Percentiles rank a stretch among this genome's conserved stretches.
Conservation (phyloP, 805 yeast species). For the Groenewaldozyma salmanticensis region DNA sequence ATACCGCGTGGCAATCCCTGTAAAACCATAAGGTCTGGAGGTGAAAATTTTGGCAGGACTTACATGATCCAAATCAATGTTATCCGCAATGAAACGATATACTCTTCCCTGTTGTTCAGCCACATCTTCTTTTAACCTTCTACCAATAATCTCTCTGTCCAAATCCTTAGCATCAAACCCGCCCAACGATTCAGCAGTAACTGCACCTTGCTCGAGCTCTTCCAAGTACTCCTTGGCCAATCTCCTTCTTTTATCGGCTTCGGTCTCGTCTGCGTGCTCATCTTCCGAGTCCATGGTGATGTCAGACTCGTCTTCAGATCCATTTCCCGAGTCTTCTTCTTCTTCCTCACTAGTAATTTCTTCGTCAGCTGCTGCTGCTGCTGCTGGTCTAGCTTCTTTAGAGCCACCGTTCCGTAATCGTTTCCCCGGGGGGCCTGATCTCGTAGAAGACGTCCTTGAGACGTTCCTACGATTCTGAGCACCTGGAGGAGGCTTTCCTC, state of each 20-base stretch:
- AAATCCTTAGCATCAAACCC: slow-evolving; percentile 82
- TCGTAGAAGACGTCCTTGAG: background rate
- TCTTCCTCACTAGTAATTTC: slow-evolving; percentile 30
- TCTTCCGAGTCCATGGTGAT: too few relatives aligned
- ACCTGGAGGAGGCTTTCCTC: slow-evolving; percentile 12
- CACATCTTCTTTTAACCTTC: slow-evolving; percentile 76
- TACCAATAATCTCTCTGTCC: slow-evolving; percentile 75
- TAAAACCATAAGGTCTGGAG: slow-evolving; percentile 23
- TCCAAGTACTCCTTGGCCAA: slow-evolving; percentile 88
- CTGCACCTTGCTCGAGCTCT: slow-evolving; percentile 51
- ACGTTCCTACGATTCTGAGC: background rate
- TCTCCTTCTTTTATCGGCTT: slow-evolving; percentile 89
- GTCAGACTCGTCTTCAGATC: slow-evolving; percentile 62
- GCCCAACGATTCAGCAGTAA: slow-evolving; percentile 27
- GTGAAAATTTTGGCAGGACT: slow-evolving; percentile 1
- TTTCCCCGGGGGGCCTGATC: too few relatives aligned
- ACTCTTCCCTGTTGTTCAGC: slow-evolving; percentile 83
- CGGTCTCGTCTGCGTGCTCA: slow-evolving; percentile 64
- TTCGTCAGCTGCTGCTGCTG: slow-evolving; percentile 29
- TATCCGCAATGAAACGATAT: slow-evolving; percentile 54
- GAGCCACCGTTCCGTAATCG: slow-evolving; percentile 6
- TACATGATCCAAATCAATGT: slow-evolving; percentile 1
- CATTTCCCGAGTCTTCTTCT: slow-evolving; percentile 45
- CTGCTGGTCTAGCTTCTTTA: background rate
- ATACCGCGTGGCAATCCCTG: slow-evolving; percentile 40